Evolutionary conservation across 192 early-diverging fungal species (phyloP).

Genomic region (Podila epicladia): DNA sequence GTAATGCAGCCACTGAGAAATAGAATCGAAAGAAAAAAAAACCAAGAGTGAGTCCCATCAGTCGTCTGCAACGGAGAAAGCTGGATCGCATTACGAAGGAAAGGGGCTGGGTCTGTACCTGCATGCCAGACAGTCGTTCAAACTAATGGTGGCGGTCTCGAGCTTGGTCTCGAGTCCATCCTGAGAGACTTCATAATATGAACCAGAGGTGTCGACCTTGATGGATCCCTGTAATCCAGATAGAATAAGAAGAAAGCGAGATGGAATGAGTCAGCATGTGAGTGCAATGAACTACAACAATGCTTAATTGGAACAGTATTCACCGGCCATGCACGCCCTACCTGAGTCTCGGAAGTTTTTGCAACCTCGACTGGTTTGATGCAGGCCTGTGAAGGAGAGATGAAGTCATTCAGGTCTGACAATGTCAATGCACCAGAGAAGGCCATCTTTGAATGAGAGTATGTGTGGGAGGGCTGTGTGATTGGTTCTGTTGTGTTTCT

Average conservation of each 20-base stretch:
- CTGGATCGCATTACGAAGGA: not conserved
- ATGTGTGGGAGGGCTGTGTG: not conserved
- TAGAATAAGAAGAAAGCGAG: too few relatives aligned
- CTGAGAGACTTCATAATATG: slow-evolving; percentile 89
- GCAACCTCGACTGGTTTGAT: slow-evolving; percentile 92
- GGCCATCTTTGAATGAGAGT: slow-evolving; percentile 59
- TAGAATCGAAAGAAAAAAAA: not conserved
- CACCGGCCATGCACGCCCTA: slow-evolving; percentile 1
- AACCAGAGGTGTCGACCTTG: slow-evolving; percentile 77
- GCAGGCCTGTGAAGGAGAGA: slow-evolving; percentile 96
- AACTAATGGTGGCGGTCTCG: slow-evolving; percentile 85
- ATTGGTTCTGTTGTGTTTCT: too few relatives aligned
- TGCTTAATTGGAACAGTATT: too few relatives aligned
- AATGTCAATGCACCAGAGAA: slow-evolving; percentile 90
- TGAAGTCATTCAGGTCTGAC: slow-evolving; percentile 97
- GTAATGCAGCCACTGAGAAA: slow-evolving; percentile 91
- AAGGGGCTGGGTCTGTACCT: slow-evolving; percentile 61
- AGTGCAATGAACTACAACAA: too few relatives aligned
- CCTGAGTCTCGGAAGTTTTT: slow-evolving; percentile 66
- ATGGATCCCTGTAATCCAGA: slow-evolving; percentile 64
- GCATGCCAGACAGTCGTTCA: slow-evolving; percentile 99
- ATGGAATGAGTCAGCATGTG: too few relatives aligned
- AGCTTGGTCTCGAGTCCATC: slow-evolving; percentile 88
- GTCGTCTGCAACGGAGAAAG: not conserved
- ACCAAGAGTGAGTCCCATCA: not conserved